A percentile compares a stretch with the other conserved stretches of the same genome.
Evolutionary conservation across 352 stramenopile genomes (phyloP).

Genomic region (Globisporangium paddicum): DNA sequence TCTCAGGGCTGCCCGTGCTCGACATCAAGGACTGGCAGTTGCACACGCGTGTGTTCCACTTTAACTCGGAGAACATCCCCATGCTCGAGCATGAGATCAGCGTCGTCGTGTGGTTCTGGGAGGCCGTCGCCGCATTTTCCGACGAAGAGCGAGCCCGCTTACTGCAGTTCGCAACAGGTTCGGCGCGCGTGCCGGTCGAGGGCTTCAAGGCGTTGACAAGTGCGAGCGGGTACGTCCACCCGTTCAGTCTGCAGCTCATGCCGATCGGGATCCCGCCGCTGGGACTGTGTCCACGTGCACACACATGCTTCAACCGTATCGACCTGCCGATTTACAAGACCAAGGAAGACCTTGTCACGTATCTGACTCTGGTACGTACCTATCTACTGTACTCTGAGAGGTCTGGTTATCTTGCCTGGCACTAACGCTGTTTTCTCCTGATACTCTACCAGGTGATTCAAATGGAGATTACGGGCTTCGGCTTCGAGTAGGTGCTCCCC

Average conservation of each 20-base stretch:
- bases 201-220: conserved; percentile 78
- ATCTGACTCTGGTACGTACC: conserved; percentile 77
- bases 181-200: conserved; percentile 90
- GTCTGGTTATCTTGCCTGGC: not conserved
- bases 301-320: conserved; percentile 89
- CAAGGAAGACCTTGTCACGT: conserved; percentile 83
- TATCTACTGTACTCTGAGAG: conserved; percentile 12
- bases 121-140: conserved; percentile 77
- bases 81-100: conserved; percentile 47
- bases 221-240: conserved; percentile 74
- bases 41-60: conserved; percentile 59
- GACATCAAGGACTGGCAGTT: conserved; percentile 87
- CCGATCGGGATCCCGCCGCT: conserved; percentile 34
- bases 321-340: conserved; percentile 78
- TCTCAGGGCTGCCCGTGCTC: conserved; percentile 81
- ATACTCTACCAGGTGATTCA: conserved; percentile 49
- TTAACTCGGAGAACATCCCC: conserved; percentile 34
- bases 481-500: conserved; percentile 19
- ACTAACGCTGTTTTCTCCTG: conserved; percentile 21
- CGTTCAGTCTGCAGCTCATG: conserved; percentile 77
- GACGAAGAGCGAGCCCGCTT: conserved; percentile 93
- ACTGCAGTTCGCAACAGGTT: conserved; percentile 97
- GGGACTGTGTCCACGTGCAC: conserved; percentile 69
- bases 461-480: conserved; percentile 88
- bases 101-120: conserved; percentile 91